Evolutionary conservation across 1,284 basidiomycete species (phyloP), one percentile per base, ranked within the genome.

Genomic region (Ganoderma lucidum): DNA sequence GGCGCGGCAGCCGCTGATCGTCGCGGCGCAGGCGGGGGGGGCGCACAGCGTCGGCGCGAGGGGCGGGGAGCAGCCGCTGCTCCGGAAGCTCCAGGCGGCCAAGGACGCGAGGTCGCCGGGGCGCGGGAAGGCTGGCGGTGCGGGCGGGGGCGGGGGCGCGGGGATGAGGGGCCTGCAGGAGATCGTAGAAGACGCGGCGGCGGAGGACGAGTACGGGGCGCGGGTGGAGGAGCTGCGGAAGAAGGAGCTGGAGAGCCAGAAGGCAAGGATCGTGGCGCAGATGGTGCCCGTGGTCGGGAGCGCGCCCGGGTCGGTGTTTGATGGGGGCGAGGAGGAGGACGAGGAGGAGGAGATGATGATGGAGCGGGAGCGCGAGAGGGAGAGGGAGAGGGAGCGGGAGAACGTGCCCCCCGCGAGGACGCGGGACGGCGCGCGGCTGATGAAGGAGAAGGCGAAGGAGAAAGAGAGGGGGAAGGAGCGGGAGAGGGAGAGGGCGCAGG

Each of bases 251-350:
- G 93, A 94, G 77, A 88, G 88, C 17, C 95, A 96, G 81, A 96
- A 96, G 82, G 93, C 93, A 45, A 85, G 95, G 65, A 96, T 96
- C 70, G 94, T 96, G 0, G 93, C 93, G 48, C 93, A 96, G 83
- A 96, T 96, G 94, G 93, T 90, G 6, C 90, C 92, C n/a, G 71
- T n/a, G n/a, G n/a, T n/a, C n/a, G 64, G 67, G n/a, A 75, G 69
- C 62, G 78, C 76, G 35, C 62, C 78, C n/a, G 66, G 64, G 8
- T 75, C 74, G 14, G 73, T 70, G 63, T 75, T 73, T 58, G 71
- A 68, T 10, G 76, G 78, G 53, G 85, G 85, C 8, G 85, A 87
- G 15, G 81, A 79, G 44, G 65, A 64, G 53, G 39, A n/a, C n/a
- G n/a, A 23, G n/a, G 23, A 30, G 35, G 14, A 28, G 23, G 62